Base-by-base conservation (phyloP, 306 rosid species). In the Delonix regia region DNA sequence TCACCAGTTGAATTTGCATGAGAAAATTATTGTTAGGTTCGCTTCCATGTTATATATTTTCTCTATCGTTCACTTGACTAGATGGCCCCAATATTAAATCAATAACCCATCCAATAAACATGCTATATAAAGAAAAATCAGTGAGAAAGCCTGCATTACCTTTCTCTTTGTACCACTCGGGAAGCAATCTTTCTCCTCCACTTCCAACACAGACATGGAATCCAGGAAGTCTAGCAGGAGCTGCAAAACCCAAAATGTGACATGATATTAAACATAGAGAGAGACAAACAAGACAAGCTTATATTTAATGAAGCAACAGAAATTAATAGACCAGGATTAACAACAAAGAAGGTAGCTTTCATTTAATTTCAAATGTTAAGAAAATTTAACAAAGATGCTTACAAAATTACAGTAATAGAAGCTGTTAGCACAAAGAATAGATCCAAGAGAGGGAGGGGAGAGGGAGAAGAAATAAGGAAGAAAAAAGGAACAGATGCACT, bases 181-280 rank as follows among this genome's bases (percentile, higher is more conserved):
- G 93, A 80, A 88, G 88, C 77, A 93, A 88, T 85, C 89, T 90
- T 83, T 95, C 98, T 77, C 99, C 98, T 34, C 99, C 98, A 78
- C 94, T 89, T 82, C 98, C 99, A 81, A 95, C 99, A 83, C 96
- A 89, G 71, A 80, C 87, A 52, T 95, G 89, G 86, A 95, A 93
- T 49, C 98, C 98, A 39, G 99, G 99, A 81, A 95, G 99, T 87
- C 99, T 91, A 74, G 97, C 97, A 85, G 99, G 98, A 74, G 97
- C 99, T 95, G 94, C 87, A 84, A 83, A 74, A 75, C 72, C 47
- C 70, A 83, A 71, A 71, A 33, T 44, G 71, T 25, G 59, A 51
- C 49, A 72, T 44, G 41, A 67, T 72, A 60, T 36, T 78, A 21
- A 38, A 56, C 49, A 73, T 33, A 60, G 42, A 71, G 55, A 7